Base-by-base conservation (phyloP, 306 rosid genomes). In the Acmispon strigosus region DNA sequence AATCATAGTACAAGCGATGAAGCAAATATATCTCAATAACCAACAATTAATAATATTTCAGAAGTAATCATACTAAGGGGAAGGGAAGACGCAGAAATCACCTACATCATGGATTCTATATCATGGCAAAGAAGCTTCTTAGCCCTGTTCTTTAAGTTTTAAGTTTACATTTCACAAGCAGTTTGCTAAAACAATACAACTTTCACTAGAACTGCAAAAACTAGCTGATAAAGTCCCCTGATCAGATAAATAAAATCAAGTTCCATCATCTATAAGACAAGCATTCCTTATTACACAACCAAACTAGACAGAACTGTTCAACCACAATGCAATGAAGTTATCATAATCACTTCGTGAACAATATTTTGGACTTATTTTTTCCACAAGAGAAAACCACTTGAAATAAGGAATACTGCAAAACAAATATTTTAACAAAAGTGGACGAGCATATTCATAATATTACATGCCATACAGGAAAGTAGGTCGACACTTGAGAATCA, bases 331-430 rank as follows among this genome's bases (percentile, higher is more conserved):
- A 49, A 68, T 5, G 32, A 69, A 16, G 17, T 56, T 12, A 15
- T 10, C 22, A 66, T 17, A 68, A 48, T 11, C 16, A 57, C 14
- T 76, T 42, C 17, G n/a, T 24, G 13, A 41, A 17, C 6, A 12
- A 47, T 52, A 60, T 51, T 43, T 14, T 32, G 37, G 65, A 12
- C 72, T 24, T 41, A 34, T 14, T 57, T 36, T 48, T 29, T 62
- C 65, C 8, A 11, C 70, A 11, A 76, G 48, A 24, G 48, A 68
- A 68, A 48, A 57, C 47, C 19, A 69, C n/a, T 71, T 16, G 36
- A 9, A 36, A 56, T 8, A 37, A 34, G 51, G 4, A 15, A 73
- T n/a, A 34, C 39, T 36, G 29, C 12, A 32, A 32, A 47, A 34
- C 1, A 59, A 13, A 13, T 70, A 70, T 55, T 10, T 57, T 29